These are phyloP conservation scores for Willaertia magna DNA, from an alignment of 208 protist species.

Conservation along the genomic window DNA sequence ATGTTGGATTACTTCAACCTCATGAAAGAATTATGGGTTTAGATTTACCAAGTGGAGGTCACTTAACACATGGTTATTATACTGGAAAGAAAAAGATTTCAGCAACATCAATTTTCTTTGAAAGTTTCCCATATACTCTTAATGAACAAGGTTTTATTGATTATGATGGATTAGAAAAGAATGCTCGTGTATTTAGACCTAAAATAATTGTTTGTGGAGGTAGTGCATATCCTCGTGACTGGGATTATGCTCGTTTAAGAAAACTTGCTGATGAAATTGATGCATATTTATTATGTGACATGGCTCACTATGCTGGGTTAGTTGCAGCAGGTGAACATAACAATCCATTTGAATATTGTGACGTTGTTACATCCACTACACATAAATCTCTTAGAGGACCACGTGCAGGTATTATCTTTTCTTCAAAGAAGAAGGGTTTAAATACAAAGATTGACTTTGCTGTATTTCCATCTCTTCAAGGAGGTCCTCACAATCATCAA, in stretches of 20 bases:
- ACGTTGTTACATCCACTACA: constrained; percentile 99
- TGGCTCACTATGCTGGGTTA: constrained; percentile 92
- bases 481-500: constrained; percentile 93
- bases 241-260: constrained; percentile 72
- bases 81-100: constrained; percentile 87
- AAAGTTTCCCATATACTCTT: constrained; percentile 89
- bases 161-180: constrained; percentile 77
- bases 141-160: constrained; percentile 81
- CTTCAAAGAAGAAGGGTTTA: constrained; percentile 31
- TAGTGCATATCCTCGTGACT: constrained; percentile 91
- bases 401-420: constrained; percentile 93
- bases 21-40: constrained; percentile 96
- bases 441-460: constrained; percentile 91
- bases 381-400: constrained; percentile 99
- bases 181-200: constrained; percentile 77
- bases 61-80: constrained; percentile 96
- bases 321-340: constrained; percentile 63
- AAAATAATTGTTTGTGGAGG: constrained; percentile 86
- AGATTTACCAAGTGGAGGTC: constrained; percentile 65
- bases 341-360: constrained; percentile 83
- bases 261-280: constrained; percentile 61
- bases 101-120: constrained; percentile 92
- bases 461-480: constrained; percentile 94
- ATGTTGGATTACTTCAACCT: constrained; percentile 84
- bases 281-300: constrained; percentile 88